Evolutionary conservation across 495 filamentous ascomycete genomes (phyloP).

Genomic region (Aspergillus indologenus): DNA sequence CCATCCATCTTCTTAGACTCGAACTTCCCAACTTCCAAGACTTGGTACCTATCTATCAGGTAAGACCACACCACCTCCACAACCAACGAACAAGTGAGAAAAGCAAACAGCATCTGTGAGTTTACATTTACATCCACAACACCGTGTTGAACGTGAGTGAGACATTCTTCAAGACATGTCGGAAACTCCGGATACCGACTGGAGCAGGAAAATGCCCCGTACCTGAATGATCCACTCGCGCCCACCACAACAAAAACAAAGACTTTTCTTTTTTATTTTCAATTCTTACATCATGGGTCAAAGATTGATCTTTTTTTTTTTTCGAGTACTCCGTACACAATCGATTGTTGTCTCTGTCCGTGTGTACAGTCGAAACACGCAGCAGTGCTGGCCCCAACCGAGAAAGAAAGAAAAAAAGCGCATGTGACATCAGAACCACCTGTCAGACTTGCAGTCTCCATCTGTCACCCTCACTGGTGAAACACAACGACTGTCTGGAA

Average conservation of each 20-base stretch:
- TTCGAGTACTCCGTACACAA: neutral
- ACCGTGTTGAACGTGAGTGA: neutral
- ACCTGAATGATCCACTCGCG: neutral
- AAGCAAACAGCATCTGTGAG: too few relatives aligned
- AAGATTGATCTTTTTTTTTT: neutral
- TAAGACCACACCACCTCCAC: too few relatives aligned
- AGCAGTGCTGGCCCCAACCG: neutral
- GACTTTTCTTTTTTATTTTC: neutral
- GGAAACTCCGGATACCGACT: neutral
- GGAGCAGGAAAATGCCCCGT: neutral
- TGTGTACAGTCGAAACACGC: too few relatives aligned
- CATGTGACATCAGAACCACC: constrained; percentile 7
- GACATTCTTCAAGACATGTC: neutral
- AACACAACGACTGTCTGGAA: constrained; percentile 5
- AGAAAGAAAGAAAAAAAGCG: neutral
- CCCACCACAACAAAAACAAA: neutral
- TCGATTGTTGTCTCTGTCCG: too few relatives aligned
- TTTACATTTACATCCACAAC: too few relatives aligned
- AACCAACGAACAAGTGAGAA: too few relatives aligned
- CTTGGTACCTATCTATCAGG: too few relatives aligned
- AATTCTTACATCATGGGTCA: neutral
- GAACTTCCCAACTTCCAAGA: too few relatives aligned
- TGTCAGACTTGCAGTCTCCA: constrained; percentile 3
- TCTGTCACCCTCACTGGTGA: constrained; percentile 5
- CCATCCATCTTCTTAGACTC: neutral